Evolutionary conservation across 2,329 filamentous ascomycete genomes (phyloP).

Genomic region (Beauveria varroae): DNA sequence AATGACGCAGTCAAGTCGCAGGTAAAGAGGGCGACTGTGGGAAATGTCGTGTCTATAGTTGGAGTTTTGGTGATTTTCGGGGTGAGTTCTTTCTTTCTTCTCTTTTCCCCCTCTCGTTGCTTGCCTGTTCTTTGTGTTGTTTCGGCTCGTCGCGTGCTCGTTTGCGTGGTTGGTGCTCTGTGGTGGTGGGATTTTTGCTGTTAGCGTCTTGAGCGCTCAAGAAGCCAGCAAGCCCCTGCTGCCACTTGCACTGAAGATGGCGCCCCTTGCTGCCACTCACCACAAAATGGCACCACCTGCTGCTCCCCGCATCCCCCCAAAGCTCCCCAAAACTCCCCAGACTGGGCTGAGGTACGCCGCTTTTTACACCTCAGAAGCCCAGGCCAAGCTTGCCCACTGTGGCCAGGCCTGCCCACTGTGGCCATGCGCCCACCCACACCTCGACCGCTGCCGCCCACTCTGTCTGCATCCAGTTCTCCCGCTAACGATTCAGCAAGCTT

Average conservation of each 20-base stretch:
- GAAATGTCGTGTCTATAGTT: background rate
- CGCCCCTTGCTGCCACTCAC: too few species aligned
- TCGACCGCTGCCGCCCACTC: background rate
- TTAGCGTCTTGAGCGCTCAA: too few species aligned
- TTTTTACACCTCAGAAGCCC: background rate
- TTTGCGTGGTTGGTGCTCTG: too few species aligned
- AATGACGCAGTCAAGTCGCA: background rate
- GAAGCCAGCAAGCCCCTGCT: too few species aligned
- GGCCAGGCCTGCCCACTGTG: background rate
- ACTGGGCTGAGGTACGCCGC: too few species aligned
- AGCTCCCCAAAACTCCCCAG: background rate
- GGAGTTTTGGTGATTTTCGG: background rate
- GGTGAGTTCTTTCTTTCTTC: background rate
- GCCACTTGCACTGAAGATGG: too few species aligned
- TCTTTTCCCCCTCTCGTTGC: background rate
- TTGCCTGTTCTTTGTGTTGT: background rate
- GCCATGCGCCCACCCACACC: background rate
- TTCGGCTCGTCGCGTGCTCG: too few species aligned
- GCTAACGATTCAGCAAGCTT: conserved; percentile 28
- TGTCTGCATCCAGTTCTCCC: background rate
- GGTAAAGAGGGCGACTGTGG: background rate
- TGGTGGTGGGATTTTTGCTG: too few species aligned
- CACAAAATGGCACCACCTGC: background rate
- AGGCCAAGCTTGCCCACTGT: background rate
- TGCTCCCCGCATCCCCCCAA: background rate